phyloP scores from a whole-genome alignment of 78 protist genomes.

The Planoprotostelium fungivorum region DNA sequence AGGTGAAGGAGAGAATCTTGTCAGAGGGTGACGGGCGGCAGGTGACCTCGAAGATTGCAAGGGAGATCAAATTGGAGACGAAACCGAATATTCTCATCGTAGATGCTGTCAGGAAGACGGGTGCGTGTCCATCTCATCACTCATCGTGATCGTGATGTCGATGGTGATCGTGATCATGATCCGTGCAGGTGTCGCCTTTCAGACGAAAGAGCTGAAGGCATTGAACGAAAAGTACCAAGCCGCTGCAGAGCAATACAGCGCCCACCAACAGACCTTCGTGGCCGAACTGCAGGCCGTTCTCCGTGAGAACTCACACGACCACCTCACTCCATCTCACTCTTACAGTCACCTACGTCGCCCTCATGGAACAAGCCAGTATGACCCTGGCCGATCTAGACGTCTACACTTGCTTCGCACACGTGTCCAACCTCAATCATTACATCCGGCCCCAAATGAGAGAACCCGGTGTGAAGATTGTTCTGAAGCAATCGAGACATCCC shows the following conservation, averaged over 20 bases:
- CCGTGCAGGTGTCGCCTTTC: conserved; percentile 63
- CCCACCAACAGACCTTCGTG: conserved; percentile 33
- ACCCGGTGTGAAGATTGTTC: conserved; percentile 20
- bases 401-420: conserved; percentile 63
- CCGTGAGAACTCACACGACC: neutral
- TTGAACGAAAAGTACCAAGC: conserved; percentile 15
- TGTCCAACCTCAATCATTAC: conserved; percentile 78
- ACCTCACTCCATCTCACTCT: neutral
- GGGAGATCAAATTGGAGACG: conserved; percentile 45
- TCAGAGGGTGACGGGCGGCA: neutral
- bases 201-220: conserved; percentile 12
- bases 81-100: conserved; percentile 3
- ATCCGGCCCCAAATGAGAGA: conserved; percentile 64
- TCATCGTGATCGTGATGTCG: conserved; percentile 40
- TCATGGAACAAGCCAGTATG: conserved; percentile 29
- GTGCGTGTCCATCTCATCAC: neutral
- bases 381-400: conserved; percentile 77
- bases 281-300: conserved; percentile 16
- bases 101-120: conserved; percentile 12
- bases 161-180: neutral
- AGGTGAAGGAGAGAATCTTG: too few species aligned
- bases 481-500: conserved; percentile 85
- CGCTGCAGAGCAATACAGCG: neutral
- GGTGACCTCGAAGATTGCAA: conserved; percentile 30
- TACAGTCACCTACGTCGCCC: conserved; percentile 48